Base-by-base conservation (phyloP, 495 filamentous ascomycete species). In the Hypoxylon cercidicola region DNA sequence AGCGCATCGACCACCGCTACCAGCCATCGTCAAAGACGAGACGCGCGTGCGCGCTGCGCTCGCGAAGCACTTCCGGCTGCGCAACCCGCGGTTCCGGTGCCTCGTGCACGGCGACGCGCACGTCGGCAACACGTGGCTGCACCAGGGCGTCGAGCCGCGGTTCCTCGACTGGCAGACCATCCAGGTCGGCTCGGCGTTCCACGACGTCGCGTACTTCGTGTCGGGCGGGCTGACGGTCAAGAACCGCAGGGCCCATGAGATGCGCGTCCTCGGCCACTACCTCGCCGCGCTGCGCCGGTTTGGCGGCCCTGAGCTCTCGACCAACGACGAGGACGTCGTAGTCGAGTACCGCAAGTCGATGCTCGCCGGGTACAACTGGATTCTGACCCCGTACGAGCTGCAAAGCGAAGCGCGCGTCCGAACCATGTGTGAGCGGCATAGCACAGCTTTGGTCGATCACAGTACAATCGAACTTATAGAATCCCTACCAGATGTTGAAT, bases 181-280 rank as follows among this genome's bases (percentile, higher is more conserved):
- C 32, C 70, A 73, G 13, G 46, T 73, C 32, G 64, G 63, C 4
- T 71, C 70, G 10, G 63, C 63, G 12, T 71, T 73, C 49, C 68
- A 71, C 48, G 70, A 73, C 25, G 49, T 71, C 8, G 63, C 66
- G 20, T 73, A 73, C 28, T 62, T 65, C 20, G 53, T 68, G 40
- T 57, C 60, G 18, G 49, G 67, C 1, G 65, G 58, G 30, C 15
- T 70, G 28, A 58, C 86, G 84, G 68, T 89, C 84, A 19, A 89
- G 82, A 61, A 89, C 83, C 76, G 91, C 85, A 10, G 89, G 81
- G 6, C 84, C 82, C 62, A 92, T 80, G 62, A 93, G 78, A 67
- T 91, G 90, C 66, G 91, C 65, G 35, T 87, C 84, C 52, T 90
- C 82, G 16, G 91, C 77, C 68, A 67, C 41, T 73, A 21, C 85